Base-by-base conservation (phyloP, 2,329 filamentous ascomycete genomes). In the Helminthosporium solani region DNA sequence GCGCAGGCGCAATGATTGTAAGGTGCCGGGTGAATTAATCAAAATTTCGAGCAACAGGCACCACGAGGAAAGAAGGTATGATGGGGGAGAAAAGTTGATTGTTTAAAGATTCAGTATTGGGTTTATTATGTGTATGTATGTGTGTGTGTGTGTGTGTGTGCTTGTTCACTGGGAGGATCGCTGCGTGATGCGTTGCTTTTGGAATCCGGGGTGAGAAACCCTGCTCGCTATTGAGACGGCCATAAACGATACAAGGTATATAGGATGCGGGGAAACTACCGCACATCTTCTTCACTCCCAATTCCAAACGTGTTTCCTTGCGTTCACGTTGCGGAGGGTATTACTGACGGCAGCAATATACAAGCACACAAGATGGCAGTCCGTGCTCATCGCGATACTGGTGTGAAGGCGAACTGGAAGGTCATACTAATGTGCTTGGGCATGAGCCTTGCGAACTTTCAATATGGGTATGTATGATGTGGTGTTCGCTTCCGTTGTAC, bases 391-490 rank as follows among this genome's bases (percentile, higher is more conserved):
- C 42, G 42, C 28, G 42, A 44, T 25, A 44, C 42, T 9, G 34
- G 34, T 7, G 23, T 44, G n/a, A 30, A 30, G 34, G 34, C 31
- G 7, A 49, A 45, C 18, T 45, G 46, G 42, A 49, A 45, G 44
- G 45, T 42, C 15, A 45, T 49, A 6, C 36, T 45, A 25, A 49
- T 49, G 20, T 49, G 46, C 25, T 21, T 45, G 21, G 38, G 42
- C 14, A 45, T 49, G 42, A 40, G 33, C 16, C 21, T 49, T 6
- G 46, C 46, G 6, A 49, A 45, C 30, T 45, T 25, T 16, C 46
- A 49, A 25, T 49, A 49, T 25, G 46, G 46, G 39, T 47, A 47
- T 18, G 27, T 33, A n/a, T 23, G 15, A 9, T 7, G 14, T 7
- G 25, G 5, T 16, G 2, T 7, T 18, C 14, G 5, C 25, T 20